Evolutionary conservation across 2,329 filamentous ascomycete genomes (phyloP).

Genomic region (Talaromyces sp.): DNA sequence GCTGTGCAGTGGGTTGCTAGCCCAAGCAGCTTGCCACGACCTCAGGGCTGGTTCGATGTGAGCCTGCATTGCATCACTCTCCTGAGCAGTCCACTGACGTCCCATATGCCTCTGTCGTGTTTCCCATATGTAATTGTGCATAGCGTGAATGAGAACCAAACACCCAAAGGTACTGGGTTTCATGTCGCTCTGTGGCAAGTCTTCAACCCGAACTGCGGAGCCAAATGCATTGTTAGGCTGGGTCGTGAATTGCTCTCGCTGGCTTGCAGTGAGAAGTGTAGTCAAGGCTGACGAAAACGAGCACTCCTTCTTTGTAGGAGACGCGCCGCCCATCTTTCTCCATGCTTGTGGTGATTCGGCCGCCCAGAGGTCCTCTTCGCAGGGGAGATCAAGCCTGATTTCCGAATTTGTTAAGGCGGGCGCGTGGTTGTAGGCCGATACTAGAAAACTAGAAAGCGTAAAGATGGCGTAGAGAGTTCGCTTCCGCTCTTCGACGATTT

Average conservation of each 20-base stretch:
- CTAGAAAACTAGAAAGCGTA: conserved; percentile 81
- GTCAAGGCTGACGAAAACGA: conserved; percentile 80
- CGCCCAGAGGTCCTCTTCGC: conserved; percentile 85
- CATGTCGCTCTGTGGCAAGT: conserved; percentile 58
- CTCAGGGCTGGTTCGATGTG: conserved; percentile 91
- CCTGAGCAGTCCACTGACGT: conserved; percentile 82
- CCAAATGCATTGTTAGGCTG: conserved; percentile 38
- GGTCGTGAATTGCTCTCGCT: conserved; percentile 50
- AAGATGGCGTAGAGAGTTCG: conserved; percentile 89
- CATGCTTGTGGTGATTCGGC: conserved; percentile 81
- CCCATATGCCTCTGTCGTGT: conserved; percentile 85
- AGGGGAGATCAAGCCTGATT: conserved; percentile 81
- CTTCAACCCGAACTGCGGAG: conserved; percentile 42
- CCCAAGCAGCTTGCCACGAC: conserved; percentile 93
- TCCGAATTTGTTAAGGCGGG: conserved; percentile 92
- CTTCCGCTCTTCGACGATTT: conserved; percentile 81
- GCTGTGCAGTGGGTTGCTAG: conserved; percentile 77
- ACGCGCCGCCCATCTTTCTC: conserved; percentile 69
- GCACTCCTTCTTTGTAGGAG: conserved; percentile 64
- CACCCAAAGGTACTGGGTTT: conserved; percentile 89
- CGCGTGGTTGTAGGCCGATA: conserved; percentile 88
- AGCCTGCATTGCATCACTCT: conserved; percentile 92
- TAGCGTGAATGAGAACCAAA: conserved; percentile 82
- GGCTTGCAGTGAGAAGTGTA: conserved; percentile 73
- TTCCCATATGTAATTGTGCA: conserved; percentile 99